Evolutionary conservation across 148 eudicot species (phyloP).

Genomic region (Gaultheria prostrata): DNA sequence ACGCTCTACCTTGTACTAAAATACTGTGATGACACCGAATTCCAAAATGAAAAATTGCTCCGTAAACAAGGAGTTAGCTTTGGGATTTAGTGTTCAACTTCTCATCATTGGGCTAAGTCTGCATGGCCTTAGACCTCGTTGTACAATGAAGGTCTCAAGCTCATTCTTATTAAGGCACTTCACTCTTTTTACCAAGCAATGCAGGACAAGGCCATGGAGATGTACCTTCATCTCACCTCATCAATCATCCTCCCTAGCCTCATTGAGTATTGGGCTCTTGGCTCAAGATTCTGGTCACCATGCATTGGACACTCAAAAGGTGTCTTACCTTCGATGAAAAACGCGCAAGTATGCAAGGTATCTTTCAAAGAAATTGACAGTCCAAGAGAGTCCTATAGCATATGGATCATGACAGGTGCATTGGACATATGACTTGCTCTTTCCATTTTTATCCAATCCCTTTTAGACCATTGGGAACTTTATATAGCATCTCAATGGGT

Average conservation of each 20-base stretch:
- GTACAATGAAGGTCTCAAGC: background rate
- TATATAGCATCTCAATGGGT: background rate
- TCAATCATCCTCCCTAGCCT: background rate
- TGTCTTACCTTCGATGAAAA: background rate
- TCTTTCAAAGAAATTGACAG: background rate
- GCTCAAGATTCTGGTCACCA: background rate
- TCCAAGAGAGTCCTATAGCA: background rate
- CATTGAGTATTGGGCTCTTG: background rate
- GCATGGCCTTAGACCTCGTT: conserved; percentile 1
- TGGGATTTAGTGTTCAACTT: too few relatives aligned
- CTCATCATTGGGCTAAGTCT: background rate
- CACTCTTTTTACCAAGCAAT: background rate
- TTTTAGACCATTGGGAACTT: background rate
- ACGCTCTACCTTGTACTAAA: too few relatives aligned
- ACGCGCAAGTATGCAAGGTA: background rate
- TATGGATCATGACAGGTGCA: conserved; percentile 3
- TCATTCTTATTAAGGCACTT: background rate
- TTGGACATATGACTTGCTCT: background rate
- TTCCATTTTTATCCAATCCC: background rate
- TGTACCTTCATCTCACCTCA: conserved; percentile 5
- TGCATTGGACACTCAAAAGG: background rate
- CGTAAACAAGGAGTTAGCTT: too few relatives aligned
- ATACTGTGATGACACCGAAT: too few relatives aligned
- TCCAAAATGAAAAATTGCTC: too few relatives aligned
- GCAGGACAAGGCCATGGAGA: background rate